These are phyloP conservation scores for Phlegmacium glaucopus DNA, from an alignment of 768 basidiomycete species.

Conservation along the genomic window DNA sequence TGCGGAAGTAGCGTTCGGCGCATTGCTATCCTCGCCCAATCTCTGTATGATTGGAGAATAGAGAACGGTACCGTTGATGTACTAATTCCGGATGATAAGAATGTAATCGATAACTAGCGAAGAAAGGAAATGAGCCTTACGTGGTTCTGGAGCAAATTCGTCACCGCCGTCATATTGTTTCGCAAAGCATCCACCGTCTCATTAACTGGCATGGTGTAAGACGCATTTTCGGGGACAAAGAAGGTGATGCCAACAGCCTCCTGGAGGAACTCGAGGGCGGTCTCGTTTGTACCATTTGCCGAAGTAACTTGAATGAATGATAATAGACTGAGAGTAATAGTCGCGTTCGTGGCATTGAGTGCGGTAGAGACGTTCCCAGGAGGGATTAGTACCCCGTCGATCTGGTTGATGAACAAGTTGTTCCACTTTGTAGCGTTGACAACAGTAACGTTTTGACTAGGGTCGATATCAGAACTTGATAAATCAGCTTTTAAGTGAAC, in stretches of 20 bases:
- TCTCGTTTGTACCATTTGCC: constrained; percentile 29
- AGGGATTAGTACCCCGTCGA: constrained; percentile 48
- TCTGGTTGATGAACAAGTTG: constrained; percentile 40
- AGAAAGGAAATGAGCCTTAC: constrained; percentile 31
- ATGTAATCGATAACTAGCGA: neutral
- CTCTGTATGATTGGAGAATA: constrained; percentile 45
- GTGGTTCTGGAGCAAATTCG: constrained; percentile 53
- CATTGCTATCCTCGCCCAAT: constrained; percentile 25
- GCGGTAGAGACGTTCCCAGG: constrained; percentile 47
- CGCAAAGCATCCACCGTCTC: constrained; percentile 25
- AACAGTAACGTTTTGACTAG: constrained; percentile 24
- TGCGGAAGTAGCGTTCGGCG: constrained; percentile 44
- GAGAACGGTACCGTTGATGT: constrained; percentile 64
- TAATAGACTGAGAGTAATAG: constrained; percentile 32
- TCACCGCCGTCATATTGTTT: constrained; percentile 45
- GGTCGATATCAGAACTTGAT: neutral
- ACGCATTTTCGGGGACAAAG: constrained; percentile 60
- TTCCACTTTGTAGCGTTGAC: constrained; percentile 39
- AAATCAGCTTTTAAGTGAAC: constrained; percentile 4
- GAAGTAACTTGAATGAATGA: constrained; percentile 21
- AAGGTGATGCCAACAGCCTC: constrained; percentile 55
- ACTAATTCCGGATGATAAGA: constrained; percentile 24
- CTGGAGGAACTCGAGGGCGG: constrained; percentile 33
- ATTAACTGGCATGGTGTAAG: constrained; percentile 36
- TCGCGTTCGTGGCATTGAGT: constrained; percentile 40